Evolutionary conservation across 2,329 filamentous ascomycete species (phyloP).

Genomic region (Aspergillus nomiae): DNA sequence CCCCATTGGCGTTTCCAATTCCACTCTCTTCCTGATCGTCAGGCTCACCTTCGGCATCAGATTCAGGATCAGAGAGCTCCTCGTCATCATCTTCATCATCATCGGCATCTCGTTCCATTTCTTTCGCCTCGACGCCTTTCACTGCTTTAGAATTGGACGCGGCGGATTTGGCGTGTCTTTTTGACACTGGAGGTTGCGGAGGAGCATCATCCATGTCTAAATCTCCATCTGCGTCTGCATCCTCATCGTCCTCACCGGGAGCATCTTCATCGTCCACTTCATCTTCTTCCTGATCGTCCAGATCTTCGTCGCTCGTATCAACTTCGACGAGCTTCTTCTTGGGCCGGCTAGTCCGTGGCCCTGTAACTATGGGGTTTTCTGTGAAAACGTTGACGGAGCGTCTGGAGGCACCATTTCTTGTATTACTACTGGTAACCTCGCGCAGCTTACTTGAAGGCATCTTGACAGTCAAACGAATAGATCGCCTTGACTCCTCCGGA

Average conservation of each 20-base stretch:
- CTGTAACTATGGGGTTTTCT: conserved; percentile 48
- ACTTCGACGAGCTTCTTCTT: conserved; percentile 49
- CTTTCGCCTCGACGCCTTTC: conserved; percentile 51
- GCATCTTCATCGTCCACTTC: conserved; percentile 45
- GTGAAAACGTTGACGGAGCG: conserved; percentile 48
- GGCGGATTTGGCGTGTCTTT: conserved; percentile 41
- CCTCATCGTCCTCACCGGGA: conserved; percentile 36
- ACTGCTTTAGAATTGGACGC: conserved; percentile 36
- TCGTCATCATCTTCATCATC: conserved; percentile 37
- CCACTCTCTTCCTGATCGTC: conserved; percentile 54
- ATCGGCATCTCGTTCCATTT: conserved; percentile 44
- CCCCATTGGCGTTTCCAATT: conserved; percentile 38
- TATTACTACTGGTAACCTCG: conserved; percentile 44
- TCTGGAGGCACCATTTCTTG: conserved; percentile 28
- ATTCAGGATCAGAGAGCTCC: conserved; percentile 49
- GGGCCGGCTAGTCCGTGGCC: conserved; percentile 48
- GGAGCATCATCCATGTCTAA: conserved; percentile 50
- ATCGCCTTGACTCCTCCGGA: conserved; percentile 40
- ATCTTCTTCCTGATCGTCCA: conserved; percentile 48
- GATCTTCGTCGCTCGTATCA: conserved; percentile 51
- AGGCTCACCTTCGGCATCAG: conserved; percentile 49
- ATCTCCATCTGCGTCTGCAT: conserved; percentile 39
- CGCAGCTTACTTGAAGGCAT: conserved; percentile 53
- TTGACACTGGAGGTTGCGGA: conserved; percentile 39
- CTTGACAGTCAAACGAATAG: conserved; percentile 51